Conservation (phyloP, 495 filamentous ascomycete species). For the Neurospora tetraspora region DNA sequence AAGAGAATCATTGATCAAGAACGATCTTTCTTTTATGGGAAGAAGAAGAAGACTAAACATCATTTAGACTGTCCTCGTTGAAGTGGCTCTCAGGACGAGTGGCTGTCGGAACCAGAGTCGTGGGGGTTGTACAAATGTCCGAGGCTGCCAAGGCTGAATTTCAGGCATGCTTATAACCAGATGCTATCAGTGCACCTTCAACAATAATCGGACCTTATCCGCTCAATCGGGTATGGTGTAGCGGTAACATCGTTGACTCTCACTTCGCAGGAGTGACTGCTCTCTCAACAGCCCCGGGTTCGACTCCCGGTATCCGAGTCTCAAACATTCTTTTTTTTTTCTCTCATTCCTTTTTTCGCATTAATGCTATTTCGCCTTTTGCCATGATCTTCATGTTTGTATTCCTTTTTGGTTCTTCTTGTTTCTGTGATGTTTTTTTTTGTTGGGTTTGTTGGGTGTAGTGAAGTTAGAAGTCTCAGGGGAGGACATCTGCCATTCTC, state of each 20-base stretch:
- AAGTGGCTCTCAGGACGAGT: background rate
- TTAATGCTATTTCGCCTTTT: background rate
- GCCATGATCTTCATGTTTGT: background rate
- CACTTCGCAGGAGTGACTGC: background rate
- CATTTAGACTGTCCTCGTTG: too few species aligned
- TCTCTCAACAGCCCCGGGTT: background rate
- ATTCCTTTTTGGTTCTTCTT: background rate
- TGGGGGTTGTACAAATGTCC: background rate
- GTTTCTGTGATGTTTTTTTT: background rate
- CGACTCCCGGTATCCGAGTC: background rate
- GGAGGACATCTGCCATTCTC: background rate
- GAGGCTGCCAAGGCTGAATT: background rate
- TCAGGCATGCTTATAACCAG: accelerated
- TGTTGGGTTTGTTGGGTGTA: background rate
- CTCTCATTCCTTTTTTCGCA: background rate
- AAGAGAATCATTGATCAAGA: too few species aligned
- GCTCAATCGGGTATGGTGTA: background rate
- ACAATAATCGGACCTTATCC: background rate
- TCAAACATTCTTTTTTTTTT: background rate
- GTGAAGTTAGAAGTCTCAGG: background rate
- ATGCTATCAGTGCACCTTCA: background rate
- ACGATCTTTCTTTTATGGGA: too few species aligned
- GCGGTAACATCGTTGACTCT: background rate
- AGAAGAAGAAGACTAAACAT: too few species aligned
- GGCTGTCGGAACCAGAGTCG: background rate